These are phyloP conservation scores for Rhododendron vialii DNA, from an alignment of 148 eudicot species.

Conservation along the genomic window DNA sequence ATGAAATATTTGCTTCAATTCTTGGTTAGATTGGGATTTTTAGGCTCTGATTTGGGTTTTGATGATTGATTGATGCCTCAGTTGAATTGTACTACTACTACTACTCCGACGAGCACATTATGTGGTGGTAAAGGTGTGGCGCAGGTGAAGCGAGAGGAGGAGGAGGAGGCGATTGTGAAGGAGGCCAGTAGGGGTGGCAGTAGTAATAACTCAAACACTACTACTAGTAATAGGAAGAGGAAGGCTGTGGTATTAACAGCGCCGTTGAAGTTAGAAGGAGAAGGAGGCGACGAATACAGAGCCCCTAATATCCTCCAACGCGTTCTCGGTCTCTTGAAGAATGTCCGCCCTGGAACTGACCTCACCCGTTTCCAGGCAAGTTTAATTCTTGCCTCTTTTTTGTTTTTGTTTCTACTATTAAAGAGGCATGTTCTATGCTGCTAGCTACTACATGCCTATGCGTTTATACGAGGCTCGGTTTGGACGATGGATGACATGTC, in stretches of 20 bases:
- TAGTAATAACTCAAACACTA: background rate
- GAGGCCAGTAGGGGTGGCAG: slow-evolving; percentile 4
- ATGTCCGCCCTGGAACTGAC: slow-evolving; percentile 61
- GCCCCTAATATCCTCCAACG: slow-evolving; percentile 60
- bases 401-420: background rate
- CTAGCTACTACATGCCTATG: too few relatives aligned
- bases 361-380: slow-evolving; percentile 63
- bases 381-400: background rate
- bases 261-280: slow-evolving; percentile 51
- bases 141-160: slow-evolving; percentile 8
- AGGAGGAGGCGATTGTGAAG: background rate
- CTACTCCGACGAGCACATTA: too few relatives aligned
- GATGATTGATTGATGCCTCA: background rate
- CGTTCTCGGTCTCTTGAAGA: slow-evolving; percentile 50
- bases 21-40: background rate
- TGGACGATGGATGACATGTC: too few relatives aligned
- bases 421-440: too few relatives aligned
- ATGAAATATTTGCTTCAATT: background rate
- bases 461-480: too few relatives aligned
- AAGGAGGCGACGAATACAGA: slow-evolving; percentile 27
- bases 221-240: background rate
- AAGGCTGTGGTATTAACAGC: slow-evolving; percentile 35
- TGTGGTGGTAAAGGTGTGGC: background rate
- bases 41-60: background rate
- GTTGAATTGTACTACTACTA: background rate